Evolutionary conservation across 352 stramenopile genomes (phyloP).

Genomic region (Phytophthora sp.): DNA sequence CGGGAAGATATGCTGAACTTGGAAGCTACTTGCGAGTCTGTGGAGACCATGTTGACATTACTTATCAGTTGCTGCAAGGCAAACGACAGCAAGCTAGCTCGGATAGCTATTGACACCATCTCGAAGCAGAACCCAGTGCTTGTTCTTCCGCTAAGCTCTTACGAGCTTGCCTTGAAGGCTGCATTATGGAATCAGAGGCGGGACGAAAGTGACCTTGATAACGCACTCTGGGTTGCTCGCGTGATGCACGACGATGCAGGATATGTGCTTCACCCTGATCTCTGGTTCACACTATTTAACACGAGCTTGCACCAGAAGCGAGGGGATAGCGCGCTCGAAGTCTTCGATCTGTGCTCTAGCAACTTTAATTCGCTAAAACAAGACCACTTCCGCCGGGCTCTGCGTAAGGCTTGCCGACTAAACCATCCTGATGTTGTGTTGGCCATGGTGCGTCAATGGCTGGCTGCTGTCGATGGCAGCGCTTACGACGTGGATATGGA

Average conservation of each 20-base stretch:
- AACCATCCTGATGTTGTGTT: constrained; percentile 35
- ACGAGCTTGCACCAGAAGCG: constrained; percentile 39
- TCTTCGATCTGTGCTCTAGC: constrained; percentile 17
- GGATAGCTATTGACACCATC: neutral
- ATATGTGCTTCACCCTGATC: constrained; percentile 41
- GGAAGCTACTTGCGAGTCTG: constrained; percentile 3
- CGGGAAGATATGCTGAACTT: neutral
- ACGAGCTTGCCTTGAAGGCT: neutral
- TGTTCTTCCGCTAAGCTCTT: neutral
- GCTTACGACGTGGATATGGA: neutral
- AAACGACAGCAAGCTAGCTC: neutral
- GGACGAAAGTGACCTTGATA: constrained; percentile 16
- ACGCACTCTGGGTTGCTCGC: constrained; percentile 42
- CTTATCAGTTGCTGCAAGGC: constrained; percentile 13
- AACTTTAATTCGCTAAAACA: constrained; percentile 44
- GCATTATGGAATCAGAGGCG: neutral
- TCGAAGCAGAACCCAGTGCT: neutral
- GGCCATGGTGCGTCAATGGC: constrained; percentile 31
- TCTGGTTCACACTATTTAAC: constrained; percentile 52
- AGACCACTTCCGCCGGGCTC: constrained; percentile 37
- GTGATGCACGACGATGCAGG: constrained; percentile 39
- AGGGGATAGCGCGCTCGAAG: constrained; percentile 8
- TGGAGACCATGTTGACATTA: neutral
- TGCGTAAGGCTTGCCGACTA: constrained; percentile 40
- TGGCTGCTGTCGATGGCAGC: neutral